These are phyloP conservation scores for Candida insectorum DNA, from an alignment of 805 yeast genomes.

Conservation along the genomic window DNA sequence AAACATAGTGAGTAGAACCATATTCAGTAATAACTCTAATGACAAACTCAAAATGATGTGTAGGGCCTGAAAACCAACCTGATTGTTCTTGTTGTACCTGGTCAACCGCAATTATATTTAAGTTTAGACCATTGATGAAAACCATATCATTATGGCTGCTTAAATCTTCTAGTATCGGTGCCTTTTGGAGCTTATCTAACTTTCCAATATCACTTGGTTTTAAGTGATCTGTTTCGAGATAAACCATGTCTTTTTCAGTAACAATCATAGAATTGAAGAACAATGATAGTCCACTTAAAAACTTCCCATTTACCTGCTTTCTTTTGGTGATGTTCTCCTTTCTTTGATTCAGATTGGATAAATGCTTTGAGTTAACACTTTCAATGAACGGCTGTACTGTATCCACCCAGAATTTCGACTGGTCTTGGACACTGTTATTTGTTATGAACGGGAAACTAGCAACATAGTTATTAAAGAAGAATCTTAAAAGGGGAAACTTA, in stretches of 20 bases:
- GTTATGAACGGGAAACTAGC: slow-evolving; percentile 74
- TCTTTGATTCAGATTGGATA: slow-evolving; percentile 73
- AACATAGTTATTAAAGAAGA: slow-evolving; percentile 60
- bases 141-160: slow-evolving; percentile 14
- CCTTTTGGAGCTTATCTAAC: slow-evolving; percentile 23
- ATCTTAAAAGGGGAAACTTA: slow-evolving; percentile 64
- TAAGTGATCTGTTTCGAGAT: slow-evolving; percentile 34
- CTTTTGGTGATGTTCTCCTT: slow-evolving; percentile 65
- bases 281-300: slow-evolving; percentile 61
- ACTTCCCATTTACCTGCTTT: slow-evolving; percentile 56
- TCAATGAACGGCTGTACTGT: slow-evolving; percentile 82
- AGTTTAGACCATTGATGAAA: slow-evolving; percentile 53
- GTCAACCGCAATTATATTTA: slow-evolving; percentile 59
- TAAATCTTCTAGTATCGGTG: slow-evolving; percentile 7
- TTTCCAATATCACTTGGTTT: slow-evolving; percentile 36
- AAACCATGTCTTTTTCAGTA: slow-evolving; percentile 53
- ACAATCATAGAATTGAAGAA: slow-evolving; percentile 74
- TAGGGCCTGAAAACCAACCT: slow-evolving; percentile 10
- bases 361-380: slow-evolving; percentile 65
- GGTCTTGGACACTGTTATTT: slow-evolving; percentile 43
- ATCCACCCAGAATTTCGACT: slow-evolving; percentile 63
- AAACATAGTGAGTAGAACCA: slow-evolving; percentile 41
- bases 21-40: slow-evolving; percentile 34
- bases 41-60: slow-evolving; percentile 44
- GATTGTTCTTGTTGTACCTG: neutral